phyloP scores from a whole-genome alignment of 306 rosid species.

The Canavalia ensiformis region DNA sequence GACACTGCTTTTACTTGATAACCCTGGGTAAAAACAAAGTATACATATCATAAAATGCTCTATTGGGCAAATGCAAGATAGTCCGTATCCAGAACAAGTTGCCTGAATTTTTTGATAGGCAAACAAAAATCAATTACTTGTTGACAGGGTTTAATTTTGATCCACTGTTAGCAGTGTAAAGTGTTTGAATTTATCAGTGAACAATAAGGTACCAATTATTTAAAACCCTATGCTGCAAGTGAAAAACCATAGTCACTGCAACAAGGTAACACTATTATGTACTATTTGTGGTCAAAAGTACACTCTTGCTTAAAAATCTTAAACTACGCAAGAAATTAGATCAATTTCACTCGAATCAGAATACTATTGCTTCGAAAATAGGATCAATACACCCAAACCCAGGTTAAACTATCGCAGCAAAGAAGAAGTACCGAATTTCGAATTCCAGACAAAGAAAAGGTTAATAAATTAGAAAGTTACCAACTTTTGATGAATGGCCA shows the following conservation, averaged over 20 bases:
- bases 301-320: constrained; percentile 9
- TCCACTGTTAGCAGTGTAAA: not conserved
- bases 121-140: not conserved
- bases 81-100: not conserved
- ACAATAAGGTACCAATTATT: not conserved
- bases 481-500: constrained; percentile 56
- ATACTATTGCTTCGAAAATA: constrained; percentile 2
- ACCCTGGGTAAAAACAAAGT: constrained; percentile 62
- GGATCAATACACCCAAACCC: not conserved
- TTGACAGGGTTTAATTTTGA: not conserved
- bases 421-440: not conserved
- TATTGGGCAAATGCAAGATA: constrained; percentile 21
- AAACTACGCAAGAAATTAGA: constrained; percentile 23
- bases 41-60: constrained; percentile 32
- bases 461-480: constrained; percentile 49
- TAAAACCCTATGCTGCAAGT: not conserved
- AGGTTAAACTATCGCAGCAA: not conserved
- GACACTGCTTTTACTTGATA: constrained; percentile 65
- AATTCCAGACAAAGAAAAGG: constrained; percentile 12
- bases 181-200: not conserved
- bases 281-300: constrained; percentile 6
- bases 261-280: not conserved
- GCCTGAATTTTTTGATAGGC: not conserved
- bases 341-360: not conserved
- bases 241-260: constrained; percentile 15